Conservation (phyloP, 2,329 filamentous ascomycete genomes). For the Pestalotiopsis sp. region DNA sequence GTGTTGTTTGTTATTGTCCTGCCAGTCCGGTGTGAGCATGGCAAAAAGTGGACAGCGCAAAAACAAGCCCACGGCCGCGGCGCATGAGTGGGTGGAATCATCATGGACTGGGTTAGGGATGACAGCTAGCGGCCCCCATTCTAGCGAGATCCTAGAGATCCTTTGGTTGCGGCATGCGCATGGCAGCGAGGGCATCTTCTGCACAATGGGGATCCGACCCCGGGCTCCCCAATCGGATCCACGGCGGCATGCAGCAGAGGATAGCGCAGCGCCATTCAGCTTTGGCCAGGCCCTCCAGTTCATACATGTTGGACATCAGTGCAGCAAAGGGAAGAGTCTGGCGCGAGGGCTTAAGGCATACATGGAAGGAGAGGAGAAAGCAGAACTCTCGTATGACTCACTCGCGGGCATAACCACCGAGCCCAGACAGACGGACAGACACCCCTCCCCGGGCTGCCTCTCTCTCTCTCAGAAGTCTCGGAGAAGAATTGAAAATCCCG, state of each 20-base stretch:
- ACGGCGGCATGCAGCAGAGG: background rate
- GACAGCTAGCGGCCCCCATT: slow-evolving; percentile 11
- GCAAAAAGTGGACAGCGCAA: background rate
- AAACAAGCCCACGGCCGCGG: background rate
- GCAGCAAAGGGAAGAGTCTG: slow-evolving; percentile 21
- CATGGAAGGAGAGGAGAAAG: slow-evolving; percentile 10
- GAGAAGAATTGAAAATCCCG: background rate
- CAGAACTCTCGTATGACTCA: slow-evolving; percentile 22
- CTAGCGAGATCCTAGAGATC: background rate
- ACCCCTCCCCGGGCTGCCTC: background rate
- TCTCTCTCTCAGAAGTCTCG: background rate
- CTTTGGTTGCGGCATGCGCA: slow-evolving; percentile 11
- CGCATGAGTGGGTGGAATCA: slow-evolving; percentile 9
- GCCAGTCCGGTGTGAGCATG: slow-evolving; percentile 4
- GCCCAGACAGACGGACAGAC: slow-evolving; percentile 6
- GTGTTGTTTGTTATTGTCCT: slow-evolving; percentile 11
- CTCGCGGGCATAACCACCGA: background rate
- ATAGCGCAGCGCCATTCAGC: slow-evolving; percentile 11
- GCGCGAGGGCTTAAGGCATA: slow-evolving; percentile 9
- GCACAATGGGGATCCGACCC: slow-evolving; percentile 3
- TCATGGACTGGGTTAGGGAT: slow-evolving; percentile 12
- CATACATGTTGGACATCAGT: slow-evolving; percentile 30
- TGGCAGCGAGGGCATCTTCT: background rate
- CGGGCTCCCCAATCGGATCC: slow-evolving; percentile 14
- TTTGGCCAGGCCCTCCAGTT: slow-evolving; percentile 7